These are phyloP conservation scores for Naegleria lovaniensis DNA, from an alignment of 208 protist genomes.

Conservation along the genomic window DNA sequence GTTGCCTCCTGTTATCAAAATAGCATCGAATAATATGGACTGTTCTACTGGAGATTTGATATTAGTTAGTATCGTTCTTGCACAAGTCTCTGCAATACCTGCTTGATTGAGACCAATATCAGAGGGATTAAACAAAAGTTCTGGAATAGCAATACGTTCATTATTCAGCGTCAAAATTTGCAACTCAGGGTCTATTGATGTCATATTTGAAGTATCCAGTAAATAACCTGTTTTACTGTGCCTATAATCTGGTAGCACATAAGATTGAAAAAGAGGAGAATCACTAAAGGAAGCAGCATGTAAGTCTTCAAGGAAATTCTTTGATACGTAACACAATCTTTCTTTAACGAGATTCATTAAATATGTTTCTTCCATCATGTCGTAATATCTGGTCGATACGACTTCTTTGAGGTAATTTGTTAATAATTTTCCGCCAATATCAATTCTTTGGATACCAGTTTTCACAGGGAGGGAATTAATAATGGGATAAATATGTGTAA, in stretches of 20 bases:
- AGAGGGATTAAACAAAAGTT: conserved; percentile 1
- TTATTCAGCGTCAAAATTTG: conserved; percentile 4
- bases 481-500: conserved; percentile 1
- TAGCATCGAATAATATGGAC: neutral
- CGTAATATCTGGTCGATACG: neutral
- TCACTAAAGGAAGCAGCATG: neutral
- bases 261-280: neutral
- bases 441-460: neutral
- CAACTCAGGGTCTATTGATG: neutral
- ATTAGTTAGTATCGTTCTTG: neutral
- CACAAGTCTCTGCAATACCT: neutral
- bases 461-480: neutral
- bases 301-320: neutral
- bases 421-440: conserved; percentile 18
- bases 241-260: neutral
- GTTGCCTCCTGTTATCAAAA: conserved; percentile 6
- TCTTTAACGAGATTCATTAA: conserved; percentile 24
- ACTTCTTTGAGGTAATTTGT: conserved; percentile 24
- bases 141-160: conserved; percentile 13
- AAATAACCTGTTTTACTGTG: neutral
- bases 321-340: conserved; percentile 8
- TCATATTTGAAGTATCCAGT: neutral
- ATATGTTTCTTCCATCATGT: conserved; percentile 29
- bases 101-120: conserved; percentile 22
- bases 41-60: neutral